These are phyloP conservation scores for Nicotiana tabacum DNA, from an alignment of 257 asterid species.

Conservation along the genomic window DNA sequence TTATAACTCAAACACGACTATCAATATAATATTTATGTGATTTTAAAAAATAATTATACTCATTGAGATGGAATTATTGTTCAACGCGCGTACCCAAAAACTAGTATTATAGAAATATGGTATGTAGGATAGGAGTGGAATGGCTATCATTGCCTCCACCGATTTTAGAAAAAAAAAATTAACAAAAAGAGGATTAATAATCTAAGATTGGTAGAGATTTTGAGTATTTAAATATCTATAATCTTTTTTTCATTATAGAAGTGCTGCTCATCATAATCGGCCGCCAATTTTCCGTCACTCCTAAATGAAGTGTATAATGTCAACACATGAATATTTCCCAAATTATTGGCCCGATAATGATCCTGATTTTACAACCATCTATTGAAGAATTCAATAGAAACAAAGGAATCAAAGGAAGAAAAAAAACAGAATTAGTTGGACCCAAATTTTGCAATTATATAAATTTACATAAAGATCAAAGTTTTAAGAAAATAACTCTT, in stretches of 20 bases:
- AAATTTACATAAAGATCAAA: too few species aligned
- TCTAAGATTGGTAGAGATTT: neutral
- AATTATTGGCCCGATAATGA: too few species aligned
- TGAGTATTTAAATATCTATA: neutral
- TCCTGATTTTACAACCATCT: neutral
- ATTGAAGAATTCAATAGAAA: neutral
- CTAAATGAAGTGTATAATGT: neutral
- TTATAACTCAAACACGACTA: too few species aligned
- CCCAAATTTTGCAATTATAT: neutral
- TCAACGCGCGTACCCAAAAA: accelerated
- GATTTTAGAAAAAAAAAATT: too few species aligned
- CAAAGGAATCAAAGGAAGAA: neutral
- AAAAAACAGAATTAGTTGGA: neutral
- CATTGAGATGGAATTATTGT: too few species aligned
- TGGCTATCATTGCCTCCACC: neutral
- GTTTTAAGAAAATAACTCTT: neutral
- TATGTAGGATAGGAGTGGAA: neutral
- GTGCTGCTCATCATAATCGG: neutral
- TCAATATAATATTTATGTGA: too few species aligned
- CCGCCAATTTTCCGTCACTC: neutral
- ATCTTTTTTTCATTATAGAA: neutral
- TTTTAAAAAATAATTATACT: too few species aligned
- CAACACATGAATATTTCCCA: neutral
- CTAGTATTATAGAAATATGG: too few species aligned
- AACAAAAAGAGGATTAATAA: neutral